Evolutionary conservation across 176 grass and related monocot genomes (phyloP).

Genomic region (Raddia guianensis): DNA sequence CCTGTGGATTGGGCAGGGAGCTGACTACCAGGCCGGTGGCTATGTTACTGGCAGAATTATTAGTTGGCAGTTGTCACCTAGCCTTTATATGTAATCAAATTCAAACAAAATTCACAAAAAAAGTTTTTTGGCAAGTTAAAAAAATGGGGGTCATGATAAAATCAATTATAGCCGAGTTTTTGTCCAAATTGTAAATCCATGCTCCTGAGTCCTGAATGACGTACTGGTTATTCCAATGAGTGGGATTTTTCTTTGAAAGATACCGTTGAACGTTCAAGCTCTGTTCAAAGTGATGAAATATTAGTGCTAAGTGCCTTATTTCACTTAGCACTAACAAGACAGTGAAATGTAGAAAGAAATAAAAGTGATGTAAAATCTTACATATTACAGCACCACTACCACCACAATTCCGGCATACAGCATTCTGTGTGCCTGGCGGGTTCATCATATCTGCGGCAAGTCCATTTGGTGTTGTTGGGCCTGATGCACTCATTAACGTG

Average conservation of each 20-base stretch:
- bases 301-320: no score
- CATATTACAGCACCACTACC: conserved; percentile 90
- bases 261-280: not conserved
- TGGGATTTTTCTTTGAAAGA: not conserved
- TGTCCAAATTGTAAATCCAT: no score
- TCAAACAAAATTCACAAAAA: no score
- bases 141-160: no score
- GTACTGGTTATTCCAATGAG: not conserved
- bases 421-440: no score
- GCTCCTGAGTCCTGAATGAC: not conserved
- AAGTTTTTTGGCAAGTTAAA: no score
- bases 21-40: no score
- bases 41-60: no score
- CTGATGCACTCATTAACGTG: conserved; percentile 46
- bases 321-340: conserved; percentile 12
- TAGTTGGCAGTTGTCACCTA: no score
- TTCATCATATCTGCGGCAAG: conserved; percentile 22
- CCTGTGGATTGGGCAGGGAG: no score
- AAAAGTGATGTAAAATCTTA: conserved; percentile 44
- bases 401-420: conserved; percentile 76
- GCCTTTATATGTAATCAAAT: no score
- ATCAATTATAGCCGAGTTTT: no score
- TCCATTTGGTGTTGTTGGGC: conserved; percentile 53
- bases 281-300: not conserved
- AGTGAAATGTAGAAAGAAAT: not conserved